Evolutionary conservation across 2,329 filamentous ascomycete species (phyloP).

Genomic region (Colletotrichum sp.): DNA sequence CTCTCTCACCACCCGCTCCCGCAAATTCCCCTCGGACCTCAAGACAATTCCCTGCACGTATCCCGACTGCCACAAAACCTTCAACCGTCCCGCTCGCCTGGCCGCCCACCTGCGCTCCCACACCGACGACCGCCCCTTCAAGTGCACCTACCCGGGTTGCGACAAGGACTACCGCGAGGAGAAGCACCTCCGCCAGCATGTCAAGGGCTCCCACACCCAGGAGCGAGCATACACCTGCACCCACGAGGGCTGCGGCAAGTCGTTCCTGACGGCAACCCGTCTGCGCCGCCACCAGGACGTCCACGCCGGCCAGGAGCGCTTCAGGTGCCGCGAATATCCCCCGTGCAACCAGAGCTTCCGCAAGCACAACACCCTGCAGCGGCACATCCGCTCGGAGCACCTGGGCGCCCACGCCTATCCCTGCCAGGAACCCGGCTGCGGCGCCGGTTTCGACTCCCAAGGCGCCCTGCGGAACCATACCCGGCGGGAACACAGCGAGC

Average conservation of each 20-base stretch:
- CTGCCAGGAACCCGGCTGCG: conserved; percentile 69
- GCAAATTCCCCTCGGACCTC: conserved; percentile 70
- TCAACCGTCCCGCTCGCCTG: conserved; percentile 84
- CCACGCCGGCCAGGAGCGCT: conserved; percentile 79
- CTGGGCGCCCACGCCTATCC: conserved; percentile 73
- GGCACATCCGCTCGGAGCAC: conserved; percentile 81
- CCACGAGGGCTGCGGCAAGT: conserved; percentile 77
- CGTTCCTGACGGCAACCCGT: conserved; percentile 80
- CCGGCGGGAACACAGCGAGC: conserved; percentile 71
- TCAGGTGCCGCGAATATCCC: conserved; percentile 72
- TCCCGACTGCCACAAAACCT: conserved; percentile 78
- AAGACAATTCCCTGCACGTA: conserved; percentile 82
- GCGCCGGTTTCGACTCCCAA: conserved; percentile 74
- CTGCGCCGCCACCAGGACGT: conserved; percentile 79
- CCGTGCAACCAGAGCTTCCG: conserved; percentile 81
- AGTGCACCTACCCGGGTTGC: conserved; percentile 73
- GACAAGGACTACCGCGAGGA: conserved; percentile 85
- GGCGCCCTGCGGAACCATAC: conserved; percentile 75
- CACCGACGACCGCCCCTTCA: conserved; percentile 82
- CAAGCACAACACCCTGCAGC: conserved; percentile 85
- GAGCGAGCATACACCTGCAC: conserved; percentile 73
- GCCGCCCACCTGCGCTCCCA: conserved; percentile 84
- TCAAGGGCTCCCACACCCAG: conserved; percentile 80
- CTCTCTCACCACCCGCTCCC: conserved; percentile 24
- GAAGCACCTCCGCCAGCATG: conserved; percentile 84